Evolutionary conservation across 2,329 filamentous ascomycete species (phyloP).

Genomic region (Nemania sp.): DNA sequence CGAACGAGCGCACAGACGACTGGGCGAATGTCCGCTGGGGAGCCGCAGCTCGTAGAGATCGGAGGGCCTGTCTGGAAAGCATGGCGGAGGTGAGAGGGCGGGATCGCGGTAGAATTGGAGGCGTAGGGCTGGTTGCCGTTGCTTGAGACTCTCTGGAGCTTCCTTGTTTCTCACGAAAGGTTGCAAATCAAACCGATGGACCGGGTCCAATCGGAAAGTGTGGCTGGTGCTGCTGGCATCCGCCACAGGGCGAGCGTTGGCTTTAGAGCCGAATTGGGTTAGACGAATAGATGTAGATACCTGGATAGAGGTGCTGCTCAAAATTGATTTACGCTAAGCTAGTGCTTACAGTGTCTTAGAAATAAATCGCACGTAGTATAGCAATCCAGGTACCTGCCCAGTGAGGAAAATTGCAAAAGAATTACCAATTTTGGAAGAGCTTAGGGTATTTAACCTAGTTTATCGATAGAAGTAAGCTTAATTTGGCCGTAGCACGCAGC

Average conservation of each 20-base stretch:
- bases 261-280: too few species aligned
- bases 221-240: constrained; percentile 21
- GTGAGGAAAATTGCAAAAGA: too few species aligned
- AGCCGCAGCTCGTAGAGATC: constrained; percentile 59
- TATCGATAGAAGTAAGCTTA: too few species aligned
- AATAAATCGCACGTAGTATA: too few species aligned
- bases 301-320: too few species aligned
- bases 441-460: too few species aligned
- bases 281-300: background rate
- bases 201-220: constrained; percentile 32
- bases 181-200: constrained; percentile 34
- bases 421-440: too few species aligned
- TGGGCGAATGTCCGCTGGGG: constrained; percentile 62
- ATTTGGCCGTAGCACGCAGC: too few species aligned
- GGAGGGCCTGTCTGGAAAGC: constrained; percentile 64
- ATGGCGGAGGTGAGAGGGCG: constrained; percentile 45
- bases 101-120: constrained; percentile 23
- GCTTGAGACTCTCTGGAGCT: constrained; percentile 30
- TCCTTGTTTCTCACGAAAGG: constrained; percentile 30
- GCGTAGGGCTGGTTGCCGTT: constrained; percentile 27
- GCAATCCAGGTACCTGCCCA: too few species aligned
- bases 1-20: constrained; percentile 74
- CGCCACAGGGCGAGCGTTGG: too few species aligned
- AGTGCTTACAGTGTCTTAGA: too few species aligned
- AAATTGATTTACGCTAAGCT: too few species aligned